These are phyloP conservation scores for Stephanodiscus triporus DNA, from an alignment of 108 stramenopile species.

Conservation along the genomic window DNA sequence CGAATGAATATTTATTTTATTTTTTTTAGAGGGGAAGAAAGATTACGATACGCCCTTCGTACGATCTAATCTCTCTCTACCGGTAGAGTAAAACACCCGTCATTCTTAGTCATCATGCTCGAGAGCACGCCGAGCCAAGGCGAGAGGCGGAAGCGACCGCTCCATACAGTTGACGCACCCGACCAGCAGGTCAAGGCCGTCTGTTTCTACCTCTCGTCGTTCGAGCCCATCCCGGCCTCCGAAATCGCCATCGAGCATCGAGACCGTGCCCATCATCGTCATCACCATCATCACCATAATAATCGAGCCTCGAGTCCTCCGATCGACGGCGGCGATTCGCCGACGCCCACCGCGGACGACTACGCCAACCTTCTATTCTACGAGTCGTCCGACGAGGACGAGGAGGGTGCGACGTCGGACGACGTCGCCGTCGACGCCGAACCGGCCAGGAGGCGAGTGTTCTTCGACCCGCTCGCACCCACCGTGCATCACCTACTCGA, in stretches of 20 bases:
- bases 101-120: constrained; percentile 6
- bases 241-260: neutral
- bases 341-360: constrained; percentile 33
- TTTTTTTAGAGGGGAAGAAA: no score
- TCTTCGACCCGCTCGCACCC: constrained; percentile 15
- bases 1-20: no score
- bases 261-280: neutral
- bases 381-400: constrained; percentile 29
- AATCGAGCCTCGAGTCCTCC: neutral
- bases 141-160: neutral
- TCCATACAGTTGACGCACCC: constrained; percentile 9
- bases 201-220: constrained; percentile 7
- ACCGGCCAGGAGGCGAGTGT: constrained; percentile 18
- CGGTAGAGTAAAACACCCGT: no score
- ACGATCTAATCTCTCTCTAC: no score
- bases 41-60: no score
- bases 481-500: constrained; percentile 24
- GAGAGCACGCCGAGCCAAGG: neutral
- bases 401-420: neutral
- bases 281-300: no score
- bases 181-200: constrained; percentile 13
- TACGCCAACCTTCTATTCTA: constrained; percentile 40
- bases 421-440: constrained; percentile 1
- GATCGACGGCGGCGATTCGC: constrained; percentile 1
- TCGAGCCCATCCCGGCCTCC: constrained; percentile 1